phyloP scores from a whole-genome alignment of 371 early-diverging fungal species.

The Circinella umbellata region DNA sequence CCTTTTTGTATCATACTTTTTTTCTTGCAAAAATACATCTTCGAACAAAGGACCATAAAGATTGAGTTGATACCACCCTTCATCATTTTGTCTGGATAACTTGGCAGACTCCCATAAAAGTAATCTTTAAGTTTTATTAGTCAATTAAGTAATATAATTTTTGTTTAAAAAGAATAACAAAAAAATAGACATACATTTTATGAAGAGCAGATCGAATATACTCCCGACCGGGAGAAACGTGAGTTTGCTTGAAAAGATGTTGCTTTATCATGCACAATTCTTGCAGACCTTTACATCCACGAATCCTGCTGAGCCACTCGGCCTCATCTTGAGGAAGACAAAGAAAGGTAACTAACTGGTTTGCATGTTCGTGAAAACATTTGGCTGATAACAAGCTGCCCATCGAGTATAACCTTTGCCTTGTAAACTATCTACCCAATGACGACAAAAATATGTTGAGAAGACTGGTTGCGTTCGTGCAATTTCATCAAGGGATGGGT shows the following conservation, averaged over 20 bases:
- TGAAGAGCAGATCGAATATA: background rate
- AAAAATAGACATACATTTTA: background rate
- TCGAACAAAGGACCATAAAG: background rate
- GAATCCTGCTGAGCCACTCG: background rate
- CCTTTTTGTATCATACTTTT: background rate
- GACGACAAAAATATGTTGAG: too few relatives aligned
- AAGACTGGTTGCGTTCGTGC: too few relatives aligned
- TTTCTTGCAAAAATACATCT: background rate
- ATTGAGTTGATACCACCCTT: background rate
- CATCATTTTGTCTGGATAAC: background rate
- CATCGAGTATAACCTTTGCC: too few relatives aligned
- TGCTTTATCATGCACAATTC: background rate
- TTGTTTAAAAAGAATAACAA: background rate
- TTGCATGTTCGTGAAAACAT: too few relatives aligned
- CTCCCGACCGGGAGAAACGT: conserved; percentile 1
- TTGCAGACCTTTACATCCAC: background rate
- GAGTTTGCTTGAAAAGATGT: background rate
- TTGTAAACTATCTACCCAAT: too few relatives aligned
- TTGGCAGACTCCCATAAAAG: background rate
- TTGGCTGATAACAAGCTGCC: too few relatives aligned
- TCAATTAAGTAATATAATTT: background rate
- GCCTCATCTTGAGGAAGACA: background rate
- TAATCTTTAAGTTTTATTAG: background rate
- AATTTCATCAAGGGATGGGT: too few relatives aligned
- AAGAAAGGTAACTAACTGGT: background rate